phyloP scores from a whole-genome alignment of 2,329 filamentous ascomycete genomes.

The Nothopassalora personata region DNA sequence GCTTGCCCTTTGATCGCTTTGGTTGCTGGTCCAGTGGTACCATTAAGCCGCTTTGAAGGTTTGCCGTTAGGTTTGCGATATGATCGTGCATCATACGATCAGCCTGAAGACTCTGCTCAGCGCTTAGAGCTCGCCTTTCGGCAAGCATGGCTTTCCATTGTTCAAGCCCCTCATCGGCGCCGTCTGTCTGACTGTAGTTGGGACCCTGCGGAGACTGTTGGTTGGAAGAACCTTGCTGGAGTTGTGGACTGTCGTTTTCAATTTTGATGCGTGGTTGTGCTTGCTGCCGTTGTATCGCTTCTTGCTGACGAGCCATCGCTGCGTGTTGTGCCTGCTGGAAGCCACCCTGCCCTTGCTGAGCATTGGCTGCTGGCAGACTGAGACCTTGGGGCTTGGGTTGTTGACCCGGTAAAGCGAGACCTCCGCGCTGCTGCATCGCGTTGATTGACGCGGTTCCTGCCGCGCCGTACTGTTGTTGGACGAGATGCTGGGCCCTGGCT shows the following conservation, averaged over 20 bases:
- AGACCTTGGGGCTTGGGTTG: constrained; percentile 30
- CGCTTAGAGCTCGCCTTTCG: constrained; percentile 50
- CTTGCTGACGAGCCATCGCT: constrained; percentile 34
- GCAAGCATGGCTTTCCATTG: constrained; percentile 56
- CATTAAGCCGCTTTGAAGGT: constrained; percentile 73
- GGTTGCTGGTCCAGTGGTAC: constrained; percentile 58
- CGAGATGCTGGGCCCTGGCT: constrained; percentile 48
- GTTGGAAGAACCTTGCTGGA: constrained; percentile 26
- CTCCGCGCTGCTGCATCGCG: constrained; percentile 44
- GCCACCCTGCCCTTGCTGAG: constrained; percentile 35
- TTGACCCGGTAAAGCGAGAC: constrained; percentile 31
- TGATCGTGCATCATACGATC: constrained; percentile 65
- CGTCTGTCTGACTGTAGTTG: constrained; percentile 66
- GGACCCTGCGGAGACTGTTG: constrained; percentile 42
- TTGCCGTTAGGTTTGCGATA: constrained; percentile 59
- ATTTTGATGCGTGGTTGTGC: constrained; percentile 34
- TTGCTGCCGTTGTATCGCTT: constrained; percentile 33
- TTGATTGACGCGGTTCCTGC: constrained; percentile 63
- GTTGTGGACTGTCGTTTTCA: constrained; percentile 28
- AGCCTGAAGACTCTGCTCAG: constrained; percentile 51
- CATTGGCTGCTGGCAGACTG: constrained; percentile 34
- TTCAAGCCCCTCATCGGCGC: constrained; percentile 56
- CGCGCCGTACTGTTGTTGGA: constrained; percentile 56
- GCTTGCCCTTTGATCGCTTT: constrained; percentile 31
- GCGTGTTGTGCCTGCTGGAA: constrained; percentile 36